Percentiles rank a stretch among this genome's conserved stretches.
phyloP scores from a whole-genome alignment of 2,329 filamentous ascomycete species.

The Mycosphaerella sp. region DNA sequence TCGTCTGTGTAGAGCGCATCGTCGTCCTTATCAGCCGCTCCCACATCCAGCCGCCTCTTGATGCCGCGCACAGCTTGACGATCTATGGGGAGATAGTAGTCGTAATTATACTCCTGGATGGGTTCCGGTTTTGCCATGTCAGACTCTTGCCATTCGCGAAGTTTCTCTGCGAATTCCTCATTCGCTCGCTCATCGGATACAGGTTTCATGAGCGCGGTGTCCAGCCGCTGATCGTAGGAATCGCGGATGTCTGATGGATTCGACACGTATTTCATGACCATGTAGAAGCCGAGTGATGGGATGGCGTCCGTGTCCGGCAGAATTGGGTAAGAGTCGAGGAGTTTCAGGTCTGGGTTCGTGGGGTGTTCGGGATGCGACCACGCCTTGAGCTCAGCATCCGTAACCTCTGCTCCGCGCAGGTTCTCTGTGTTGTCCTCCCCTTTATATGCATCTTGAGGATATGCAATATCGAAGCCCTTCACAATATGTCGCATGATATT shows the following conservation, averaged over 20 bases:
- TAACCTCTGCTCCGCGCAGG: constrained; percentile 49
- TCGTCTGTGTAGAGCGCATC: constrained; percentile 47
- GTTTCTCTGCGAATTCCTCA: constrained; percentile 45
- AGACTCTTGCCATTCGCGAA: constrained; percentile 42
- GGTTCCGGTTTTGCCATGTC: constrained; percentile 48
- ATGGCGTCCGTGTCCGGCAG: constrained; percentile 57
- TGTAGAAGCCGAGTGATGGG: constrained; percentile 53
- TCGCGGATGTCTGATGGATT: constrained; percentile 49
- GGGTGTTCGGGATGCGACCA: constrained; percentile 58
- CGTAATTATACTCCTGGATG: constrained; percentile 53
- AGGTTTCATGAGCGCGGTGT: constrained; percentile 53
- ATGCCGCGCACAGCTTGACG: constrained; percentile 46
- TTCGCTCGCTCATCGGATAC: constrained; percentile 43
- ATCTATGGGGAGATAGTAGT: constrained; percentile 53
- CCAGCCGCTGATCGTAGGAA: constrained; percentile 54
- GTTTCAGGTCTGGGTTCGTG: constrained; percentile 50
- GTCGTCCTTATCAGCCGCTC: constrained; percentile 50
- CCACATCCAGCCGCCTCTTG: constrained; percentile 51
- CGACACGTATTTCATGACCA: constrained; percentile 56
- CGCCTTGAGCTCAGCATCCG: constrained; percentile 51
- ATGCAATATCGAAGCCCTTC: constrained; percentile 60
- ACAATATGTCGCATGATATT: constrained; percentile 56
- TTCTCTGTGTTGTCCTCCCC: constrained; percentile 55
- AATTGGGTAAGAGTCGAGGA: constrained; percentile 55
- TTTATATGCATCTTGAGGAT: constrained; percentile 60